A percentile compares a stretch with the other conserved stretches of the same genome.
These are phyloP conservation scores for Coemansia sp. DNA, from an alignment of 192 early-diverging fungal genomes.

Conservation along the genomic window DNA sequence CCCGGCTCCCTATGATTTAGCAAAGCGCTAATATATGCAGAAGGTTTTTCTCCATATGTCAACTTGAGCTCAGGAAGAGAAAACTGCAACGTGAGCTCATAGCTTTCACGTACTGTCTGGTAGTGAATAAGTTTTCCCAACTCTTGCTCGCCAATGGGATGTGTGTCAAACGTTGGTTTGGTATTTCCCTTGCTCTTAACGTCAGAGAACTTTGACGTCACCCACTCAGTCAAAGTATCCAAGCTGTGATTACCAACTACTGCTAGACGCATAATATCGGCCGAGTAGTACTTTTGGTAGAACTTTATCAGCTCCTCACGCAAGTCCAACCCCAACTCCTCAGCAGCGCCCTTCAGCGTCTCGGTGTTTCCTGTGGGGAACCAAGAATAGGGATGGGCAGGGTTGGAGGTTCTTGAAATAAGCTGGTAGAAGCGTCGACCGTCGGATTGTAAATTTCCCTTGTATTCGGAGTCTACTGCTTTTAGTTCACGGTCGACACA, in stretches of 20 bases:
- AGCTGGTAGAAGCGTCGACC: background rate
- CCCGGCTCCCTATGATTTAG: slow-evolving; percentile 80
- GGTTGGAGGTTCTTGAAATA: slow-evolving; percentile 33
- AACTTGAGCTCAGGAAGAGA: slow-evolving; percentile 74
- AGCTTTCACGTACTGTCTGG: slow-evolving; percentile 71
- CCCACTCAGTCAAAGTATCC: slow-evolving; percentile 74
- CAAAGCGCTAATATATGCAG: slow-evolving; percentile 68
- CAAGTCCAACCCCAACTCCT: slow-evolving; percentile 62
- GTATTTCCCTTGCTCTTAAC: slow-evolving; percentile 73
- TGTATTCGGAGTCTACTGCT: slow-evolving; percentile 93
- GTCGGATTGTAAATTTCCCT: slow-evolving; percentile 77
- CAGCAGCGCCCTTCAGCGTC: slow-evolving; percentile 62
- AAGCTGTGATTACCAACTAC: slow-evolving; percentile 80
- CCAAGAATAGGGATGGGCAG: slow-evolving; percentile 73
- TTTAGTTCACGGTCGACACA: slow-evolving; percentile 87
- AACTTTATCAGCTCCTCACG: slow-evolving; percentile 71
- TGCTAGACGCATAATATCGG: slow-evolving; percentile 89
- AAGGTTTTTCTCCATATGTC: slow-evolving; percentile 54
- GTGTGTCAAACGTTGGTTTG: slow-evolving; percentile 55
- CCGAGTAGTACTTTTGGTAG: slow-evolving; percentile 85
- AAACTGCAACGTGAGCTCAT: slow-evolving; percentile 71
- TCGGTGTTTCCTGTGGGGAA: slow-evolving; percentile 85
- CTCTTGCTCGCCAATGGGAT: slow-evolving; percentile 66
- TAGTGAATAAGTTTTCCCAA: slow-evolving; percentile 67
- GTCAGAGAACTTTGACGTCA: slow-evolving; percentile 72